Base-by-base conservation (phyloP, 441 rosid species). In the Aleurites moluccanus region DNA sequence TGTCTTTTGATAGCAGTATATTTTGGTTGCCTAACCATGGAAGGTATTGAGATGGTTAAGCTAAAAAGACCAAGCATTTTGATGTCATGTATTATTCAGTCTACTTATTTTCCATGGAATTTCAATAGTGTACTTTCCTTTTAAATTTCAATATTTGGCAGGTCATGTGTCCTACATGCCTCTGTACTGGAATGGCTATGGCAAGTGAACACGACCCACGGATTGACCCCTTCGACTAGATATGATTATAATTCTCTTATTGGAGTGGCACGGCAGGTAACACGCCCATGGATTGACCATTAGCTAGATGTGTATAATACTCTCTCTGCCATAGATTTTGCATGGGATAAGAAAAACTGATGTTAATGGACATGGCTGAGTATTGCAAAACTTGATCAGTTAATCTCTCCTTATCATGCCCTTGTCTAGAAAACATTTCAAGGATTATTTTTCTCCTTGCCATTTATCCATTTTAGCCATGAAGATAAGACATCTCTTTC, bases 141-240 rank as follows among this genome's bases (percentile, higher is more conserved):
- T 13, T 15, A 23, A 23, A 28, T 65, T 64, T 45, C 25, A 10
- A 47, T 33, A 3, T 76, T 72, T 64, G 73, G 67, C 85, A 94
- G 98, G 99, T 94, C 52, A 94, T 94, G 99, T 94, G 98, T 57
- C 99, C 99, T 10, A 91, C 97, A 50, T 94, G 99, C 82, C 93
- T 94, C 30, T 94, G 99, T 86, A 94, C 98, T 45, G 98, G 98
- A 70, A 92, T 92, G 99, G 97, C 95, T 55, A 94, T 94, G 99
- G 99, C 97, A n/a, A 94, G 99, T 45, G 97, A 94, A 78, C 98
- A 94, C 3, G 98, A 94, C 74, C 98, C 97, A 14, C 82, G 99
- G 33, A 92, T 94, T 2, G 98, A 94, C 76, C 98, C 98, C 8
- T 94, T 94, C 30, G 97, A 91, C 67, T 94, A 85, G 86, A 81